Percentiles rank a stretch among this genome's conserved stretches.
Conservation (phyloP, 2,329 filamentous ascomycete species). For the Pseudomassariella vexata region DNA sequence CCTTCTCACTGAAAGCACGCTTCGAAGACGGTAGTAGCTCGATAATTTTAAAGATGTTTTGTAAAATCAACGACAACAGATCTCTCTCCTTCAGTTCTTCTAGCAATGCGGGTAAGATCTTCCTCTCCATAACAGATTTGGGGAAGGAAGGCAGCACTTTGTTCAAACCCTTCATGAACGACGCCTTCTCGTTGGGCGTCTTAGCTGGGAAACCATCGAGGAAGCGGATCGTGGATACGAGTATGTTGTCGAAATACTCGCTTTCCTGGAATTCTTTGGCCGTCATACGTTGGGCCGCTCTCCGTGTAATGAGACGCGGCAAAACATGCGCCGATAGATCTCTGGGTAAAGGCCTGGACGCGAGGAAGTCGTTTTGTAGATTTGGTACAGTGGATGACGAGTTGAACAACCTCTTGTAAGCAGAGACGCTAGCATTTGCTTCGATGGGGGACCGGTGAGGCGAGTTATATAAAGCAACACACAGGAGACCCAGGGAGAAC, state of each 20-base stretch:
- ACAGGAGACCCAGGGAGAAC: slow-evolving; percentile 86
- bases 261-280: slow-evolving; percentile 92
- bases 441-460: slow-evolving; percentile 85
- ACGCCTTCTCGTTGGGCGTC: slow-evolving; percentile 81
- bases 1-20: slow-evolving; percentile 75
- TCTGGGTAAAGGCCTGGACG: slow-evolving; percentile 70
- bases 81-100: slow-evolving; percentile 94
- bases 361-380: slow-evolving; percentile 77
- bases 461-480: slow-evolving; percentile 89
- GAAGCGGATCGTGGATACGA: slow-evolving; percentile 94
- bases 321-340: slow-evolving; percentile 72
- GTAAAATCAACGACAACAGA: slow-evolving; percentile 75
- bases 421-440: slow-evolving; percentile 70
- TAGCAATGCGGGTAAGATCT: slow-evolving; percentile 79
- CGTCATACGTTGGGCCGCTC: slow-evolving; percentile 80
- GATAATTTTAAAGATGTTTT: slow-evolving; percentile 89
- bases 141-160: slow-evolving; percentile 90
- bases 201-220: slow-evolving; percentile 88
- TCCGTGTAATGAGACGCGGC: slow-evolving; percentile 77
- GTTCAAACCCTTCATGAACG: slow-evolving; percentile 83
- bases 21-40: slow-evolving; percentile 70
- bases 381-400: slow-evolving; percentile 75
- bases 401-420: slow-evolving; percentile 79
- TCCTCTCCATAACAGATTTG: slow-evolving; percentile 89
- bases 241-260: slow-evolving; percentile 92